Percentiles rank a stretch among this genome's conserved stretches.
phyloP scores from a whole-genome alignment of 1,139 yeast genomes.

The Debaryomyces subglobosus region DNA sequence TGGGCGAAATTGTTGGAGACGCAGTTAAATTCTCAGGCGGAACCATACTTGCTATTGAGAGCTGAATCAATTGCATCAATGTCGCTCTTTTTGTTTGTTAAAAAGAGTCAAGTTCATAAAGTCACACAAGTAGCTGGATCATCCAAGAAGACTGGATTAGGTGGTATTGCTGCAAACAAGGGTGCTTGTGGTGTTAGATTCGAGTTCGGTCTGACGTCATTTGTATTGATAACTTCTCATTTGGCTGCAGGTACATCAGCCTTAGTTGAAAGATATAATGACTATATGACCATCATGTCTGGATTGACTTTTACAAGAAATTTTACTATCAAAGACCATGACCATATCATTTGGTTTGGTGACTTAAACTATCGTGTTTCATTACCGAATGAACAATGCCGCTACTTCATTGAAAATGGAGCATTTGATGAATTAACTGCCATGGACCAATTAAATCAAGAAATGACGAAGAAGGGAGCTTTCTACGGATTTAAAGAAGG shows the following conservation, averaged over 20 bases:
- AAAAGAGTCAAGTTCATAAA: conserved; percentile 53
- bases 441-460: conserved; percentile 79
- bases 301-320: conserved; percentile 81
- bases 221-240: conserved; percentile 89
- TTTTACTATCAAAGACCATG: conserved; percentile 73
- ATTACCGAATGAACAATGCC: conserved; percentile 74
- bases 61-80: conserved; percentile 50
- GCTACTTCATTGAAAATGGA: conserved; percentile 53
- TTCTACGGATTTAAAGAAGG: conserved; percentile 86
- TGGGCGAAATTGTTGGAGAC: conserved; percentile 64
- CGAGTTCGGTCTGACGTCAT: conserved; percentile 71
- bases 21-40: conserved; percentile 52
- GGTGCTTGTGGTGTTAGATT: conserved; percentile 91
- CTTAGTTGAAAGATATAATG: conserved; percentile 83
- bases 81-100: conserved; percentile 41
- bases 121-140: conserved; percentile 80
- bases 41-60: conserved; percentile 41
- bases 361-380: conserved; percentile 89
- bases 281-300: conserved; percentile 76
- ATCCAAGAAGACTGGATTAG: conserved; percentile 84
- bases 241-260: conserved; percentile 92
- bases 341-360: conserved; percentile 90
- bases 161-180: conserved; percentile 90
- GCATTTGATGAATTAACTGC: conserved; percentile 59
- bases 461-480: conserved; percentile 74